phyloP scores from a whole-genome alignment of 805 yeast genomes.

The Schwanniomyces yamadae region DNA sequence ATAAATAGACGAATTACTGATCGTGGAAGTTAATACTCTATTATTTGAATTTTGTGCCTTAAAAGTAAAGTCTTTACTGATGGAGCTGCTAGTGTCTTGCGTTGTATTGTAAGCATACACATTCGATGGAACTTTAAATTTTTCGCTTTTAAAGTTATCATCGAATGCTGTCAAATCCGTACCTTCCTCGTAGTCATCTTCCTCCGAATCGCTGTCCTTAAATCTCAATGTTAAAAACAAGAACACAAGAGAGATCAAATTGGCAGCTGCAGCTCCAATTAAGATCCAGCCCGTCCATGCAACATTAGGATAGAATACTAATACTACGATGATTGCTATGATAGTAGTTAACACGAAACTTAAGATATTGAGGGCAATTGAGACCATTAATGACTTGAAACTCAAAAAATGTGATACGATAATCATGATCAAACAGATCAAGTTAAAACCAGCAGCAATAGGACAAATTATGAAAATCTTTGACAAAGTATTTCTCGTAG shows the following conservation, averaged over 20 bases:
- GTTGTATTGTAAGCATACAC: slow-evolving; percentile 6
- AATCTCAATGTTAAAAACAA: slow-evolving; percentile 37
- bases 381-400: slow-evolving; percentile 29
- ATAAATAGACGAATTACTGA: slow-evolving; percentile 25
- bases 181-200: slow-evolving; percentile 15
- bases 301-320: slow-evolving; percentile 63
- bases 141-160: slow-evolving; percentile 16
- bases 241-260: slow-evolving; percentile 51
- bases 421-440: slow-evolving; percentile 31
- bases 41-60: slow-evolving; percentile 10
- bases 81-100: slow-evolving; percentile 16
- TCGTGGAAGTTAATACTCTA: slow-evolving; percentile 5
- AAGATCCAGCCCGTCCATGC: slow-evolving; percentile 74
- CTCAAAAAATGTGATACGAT: slow-evolving; percentile 24
- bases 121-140: slow-evolving; percentile 12
- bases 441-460: slow-evolving; percentile 62
- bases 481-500: slow-evolving; percentile 51
- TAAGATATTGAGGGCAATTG: slow-evolving; percentile 45
- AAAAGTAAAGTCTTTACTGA: slow-evolving; percentile 25
- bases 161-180: slow-evolving; percentile 18
- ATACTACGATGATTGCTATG: slow-evolving; percentile 51
- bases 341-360: slow-evolving; percentile 56
- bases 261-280: slow-evolving; percentile 62
- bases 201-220: slow-evolving; percentile 18
- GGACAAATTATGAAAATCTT: slow-evolving; percentile 61